Evolutionary conservation across 805 yeast species (phyloP), one percentile per base, ranked within the genome.

Genomic region (Ogataea ganodermae): DNA sequence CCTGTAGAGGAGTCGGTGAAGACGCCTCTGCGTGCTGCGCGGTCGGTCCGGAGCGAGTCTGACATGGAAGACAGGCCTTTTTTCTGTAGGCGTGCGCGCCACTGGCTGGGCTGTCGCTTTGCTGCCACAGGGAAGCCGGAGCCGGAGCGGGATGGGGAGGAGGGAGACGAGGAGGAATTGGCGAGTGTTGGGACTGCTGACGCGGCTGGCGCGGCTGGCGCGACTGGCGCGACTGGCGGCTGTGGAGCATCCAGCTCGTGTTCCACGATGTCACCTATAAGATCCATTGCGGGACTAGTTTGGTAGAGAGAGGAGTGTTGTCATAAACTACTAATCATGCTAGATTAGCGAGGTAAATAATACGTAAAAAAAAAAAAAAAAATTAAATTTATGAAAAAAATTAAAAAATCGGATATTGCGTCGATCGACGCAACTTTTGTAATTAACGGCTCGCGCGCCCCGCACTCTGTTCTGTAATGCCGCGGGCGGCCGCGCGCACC

Each of bases 181-280:
- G 13, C 18, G 6, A 13, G 33, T 13, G 33, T 17, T 17, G 22
- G 23, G 13, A 12, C 36, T 10, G 23, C 3, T 33, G 17, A 17
- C 6, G 22, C 13, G 17, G 17, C 21, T 12, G 27, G 28, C 4
- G 30, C 28, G 7, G 41, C 22, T 38, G 44, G 39, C 17, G 32
- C n/a, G n/a, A n/a, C 31, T 7, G 48, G 28, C 4, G 30, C 28
- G 7, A 37, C 22, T 38, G 44, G 39, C 17, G 32, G 20, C 13
- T 46, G 31, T 32, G 38, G 37, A 27, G 48, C 2, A 20, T 22
- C 65, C 41, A 56, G 42, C 6, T 80, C 81, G 48, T 74, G 83
- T 57, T 86, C 94, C 7, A 84, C 81, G 24, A 86, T 84, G 53
- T 86, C 92, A 8, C 88, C 86, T 22, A 86, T 66, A 49, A 84